Evolutionary conservation across 352 stramenopile genomes (phyloP), one percentile per base, ranked within the genome.

Genomic region (Lagenidium sp.): DNA sequence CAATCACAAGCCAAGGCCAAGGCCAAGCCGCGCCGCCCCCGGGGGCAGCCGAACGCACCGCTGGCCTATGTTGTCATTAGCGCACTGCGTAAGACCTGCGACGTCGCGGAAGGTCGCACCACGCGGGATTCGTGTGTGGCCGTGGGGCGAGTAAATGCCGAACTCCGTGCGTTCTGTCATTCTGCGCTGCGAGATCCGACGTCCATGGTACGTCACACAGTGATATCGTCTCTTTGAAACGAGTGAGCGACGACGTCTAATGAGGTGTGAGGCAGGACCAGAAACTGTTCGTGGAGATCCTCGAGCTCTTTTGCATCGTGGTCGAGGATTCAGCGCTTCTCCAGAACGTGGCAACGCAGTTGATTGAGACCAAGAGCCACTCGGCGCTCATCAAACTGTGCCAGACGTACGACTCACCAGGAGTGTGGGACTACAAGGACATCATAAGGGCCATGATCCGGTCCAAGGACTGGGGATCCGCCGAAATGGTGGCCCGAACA

Each of bases 381-480:
- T 57, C 63, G 22, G 63, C 68, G 5, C 34, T 80, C 11, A 74
- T 86, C 28, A 73, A 74, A 34, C 43, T 86, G 19, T 67, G 57
- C 16, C 36, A 41, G 15, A 65, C 57, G 0, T 80, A 71, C 44
- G 26, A 20, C 6, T 21, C 20, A 5, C 30, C 45, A 1, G 23
- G 75, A 10, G 36, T 56, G 4, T 81, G 63, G 65, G 46, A 60
- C 4, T 65, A 70, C 20, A 44, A 49, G 1, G 28, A 16, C 0
- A 67, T 80, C 23, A 57, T 75, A 15, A 34, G 36, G 10, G 43
- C 35, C 15, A 73, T 82, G 56, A 60, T 70, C 10, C 47, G 55
- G 28, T 50, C 54, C 4, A 86, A 82, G 39, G 70, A 86, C 40
- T 86, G 73, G 73, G 59, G 57, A 1, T 76, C 68, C 1, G 68